Percentiles rank a stretch among this genome's conserved stretches.
phyloP scores from a whole-genome alignment of 2,329 filamentous ascomycete species.

The Aspergillaceae sp. region DNA sequence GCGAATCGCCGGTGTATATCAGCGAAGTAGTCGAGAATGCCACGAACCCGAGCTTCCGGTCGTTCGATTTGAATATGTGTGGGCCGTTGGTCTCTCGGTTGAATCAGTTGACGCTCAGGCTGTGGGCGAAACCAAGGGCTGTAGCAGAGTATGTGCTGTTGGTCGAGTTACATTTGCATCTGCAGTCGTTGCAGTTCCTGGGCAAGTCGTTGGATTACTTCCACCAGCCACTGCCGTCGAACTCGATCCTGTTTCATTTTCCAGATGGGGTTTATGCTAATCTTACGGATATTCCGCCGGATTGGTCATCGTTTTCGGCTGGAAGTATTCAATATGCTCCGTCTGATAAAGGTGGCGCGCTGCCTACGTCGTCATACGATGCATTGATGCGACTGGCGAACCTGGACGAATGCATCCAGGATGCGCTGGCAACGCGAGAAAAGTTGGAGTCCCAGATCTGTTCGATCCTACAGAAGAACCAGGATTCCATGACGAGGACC shows the following conservation, averaged over 20 bases:
- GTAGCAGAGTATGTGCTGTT: slow-evolving; percentile 54
- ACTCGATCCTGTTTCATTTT: slow-evolving; percentile 78
- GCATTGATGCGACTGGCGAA: slow-evolving; percentile 81
- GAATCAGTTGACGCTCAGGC: slow-evolving; percentile 56
- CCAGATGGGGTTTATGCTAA: slow-evolving; percentile 78
- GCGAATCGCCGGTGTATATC: slow-evolving; percentile 72
- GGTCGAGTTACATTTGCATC: slow-evolving; percentile 61
- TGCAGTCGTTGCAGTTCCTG: slow-evolving; percentile 69
- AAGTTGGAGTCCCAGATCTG: slow-evolving; percentile 72
- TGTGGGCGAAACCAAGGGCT: slow-evolving; percentile 61
- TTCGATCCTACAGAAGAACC: slow-evolving; percentile 32
- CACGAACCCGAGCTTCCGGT: slow-evolving; percentile 85
- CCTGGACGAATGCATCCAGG: slow-evolving; percentile 82
- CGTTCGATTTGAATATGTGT: slow-evolving; percentile 64
- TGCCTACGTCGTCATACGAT: slow-evolving; percentile 74
- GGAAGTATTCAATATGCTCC: slow-evolving; percentile 15
- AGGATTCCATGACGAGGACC: slow-evolving; percentile 20
- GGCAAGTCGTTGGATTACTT: slow-evolving; percentile 57
- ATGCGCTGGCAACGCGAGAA: slow-evolving; percentile 70
- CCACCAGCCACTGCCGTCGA: slow-evolving; percentile 65
- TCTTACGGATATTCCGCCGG: slow-evolving; percentile 55
- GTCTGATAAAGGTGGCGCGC: slow-evolving; percentile 40
- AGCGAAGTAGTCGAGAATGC: slow-evolving; percentile 71
- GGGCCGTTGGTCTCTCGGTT: slow-evolving; percentile 57
- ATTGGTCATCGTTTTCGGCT: slow-evolving; percentile 16